phyloP scores from a whole-genome alignment of 2,329 filamentous ascomycete genomes.

The Gyromitra esculenta region DNA sequence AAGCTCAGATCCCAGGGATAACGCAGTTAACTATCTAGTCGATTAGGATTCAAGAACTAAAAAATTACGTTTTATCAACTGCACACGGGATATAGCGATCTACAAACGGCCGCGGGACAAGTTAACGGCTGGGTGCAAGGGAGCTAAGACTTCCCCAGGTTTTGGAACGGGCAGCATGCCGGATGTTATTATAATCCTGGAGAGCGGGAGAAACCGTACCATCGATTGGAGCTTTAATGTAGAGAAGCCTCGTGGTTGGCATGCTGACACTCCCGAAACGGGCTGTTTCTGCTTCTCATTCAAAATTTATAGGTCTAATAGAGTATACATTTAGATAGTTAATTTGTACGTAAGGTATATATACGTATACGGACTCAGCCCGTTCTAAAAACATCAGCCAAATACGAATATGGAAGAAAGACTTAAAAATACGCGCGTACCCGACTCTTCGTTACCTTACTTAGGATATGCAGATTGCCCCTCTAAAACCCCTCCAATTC shows the following conservation, averaged over 20 bases:
- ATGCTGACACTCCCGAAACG: not conserved
- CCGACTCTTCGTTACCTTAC: not conserved
- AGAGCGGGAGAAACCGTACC: not conserved
- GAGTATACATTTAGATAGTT: no score
- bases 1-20: no score
- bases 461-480: not conserved
- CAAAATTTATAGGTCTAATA: no score
- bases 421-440: not conserved
- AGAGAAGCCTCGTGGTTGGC: not conserved
- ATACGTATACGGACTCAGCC: not conserved
- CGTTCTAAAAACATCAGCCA: no score
- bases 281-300: no score
- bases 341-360: not conserved
- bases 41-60: not conserved
- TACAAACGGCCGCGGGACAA: no score
- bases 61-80: conserved; percentile 2
- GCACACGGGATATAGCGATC: not conserved
- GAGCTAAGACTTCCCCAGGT: not conserved
- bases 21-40: not conserved
- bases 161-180: not conserved
- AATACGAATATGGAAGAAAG: no score
- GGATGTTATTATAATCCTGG: not conserved
- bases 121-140: not conserved
- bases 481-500: not conserved
- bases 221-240: not conserved